These are phyloP conservation scores for Schwanniomyces etchellsii DNA, from an alignment of 1,139 yeast species.

Conservation along the genomic window DNA sequence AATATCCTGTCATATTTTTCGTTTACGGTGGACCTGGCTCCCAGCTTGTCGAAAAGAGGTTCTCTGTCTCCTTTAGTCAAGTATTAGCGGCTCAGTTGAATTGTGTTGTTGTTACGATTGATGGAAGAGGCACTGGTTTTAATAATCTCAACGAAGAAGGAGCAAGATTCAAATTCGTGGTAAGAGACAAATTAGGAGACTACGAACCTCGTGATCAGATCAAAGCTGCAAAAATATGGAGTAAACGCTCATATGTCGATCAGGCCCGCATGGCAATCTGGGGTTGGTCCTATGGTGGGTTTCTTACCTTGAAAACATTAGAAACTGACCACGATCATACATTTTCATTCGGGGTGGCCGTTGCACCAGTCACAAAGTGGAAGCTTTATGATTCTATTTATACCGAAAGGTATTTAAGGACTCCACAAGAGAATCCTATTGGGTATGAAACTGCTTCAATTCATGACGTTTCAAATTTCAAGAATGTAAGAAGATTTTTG, in stretches of 20 bases:
- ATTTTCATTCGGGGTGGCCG: slow-evolving; percentile 68
- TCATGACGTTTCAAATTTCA: slow-evolving; percentile 40
- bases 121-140: slow-evolving; percentile 79
- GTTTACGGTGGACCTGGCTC: slow-evolving; percentile 86
- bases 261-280: slow-evolving; percentile 57
- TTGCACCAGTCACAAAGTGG: slow-evolving; percentile 84
- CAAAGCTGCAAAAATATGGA: slow-evolving; percentile 59
- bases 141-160: slow-evolving; percentile 39
- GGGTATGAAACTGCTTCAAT: slow-evolving; percentile 57
- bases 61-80: slow-evolving; percentile 53
- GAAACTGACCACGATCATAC: slow-evolving; percentile 58
- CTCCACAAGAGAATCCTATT: slow-evolving; percentile 55
- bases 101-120: slow-evolving; percentile 74
- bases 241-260: slow-evolving; percentile 51
- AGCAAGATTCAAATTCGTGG: slow-evolving; percentile 52
- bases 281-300: slow-evolving; percentile 89
- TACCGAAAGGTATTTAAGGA: slow-evolving; percentile 73
- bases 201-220: slow-evolving; percentile 70
- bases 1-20: slow-evolving; percentile 67
- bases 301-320: slow-evolving; percentile 65
- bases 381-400: slow-evolving; percentile 67
- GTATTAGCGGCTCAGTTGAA: slow-evolving; percentile 63
- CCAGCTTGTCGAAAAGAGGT: slow-evolving; percentile 54
- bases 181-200: slow-evolving; percentile 61
- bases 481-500: slow-evolving; percentile 52